Conservation (phyloP, 2,329 filamentous ascomycete genomes). For the Biscogniauxia marginata region DNA sequence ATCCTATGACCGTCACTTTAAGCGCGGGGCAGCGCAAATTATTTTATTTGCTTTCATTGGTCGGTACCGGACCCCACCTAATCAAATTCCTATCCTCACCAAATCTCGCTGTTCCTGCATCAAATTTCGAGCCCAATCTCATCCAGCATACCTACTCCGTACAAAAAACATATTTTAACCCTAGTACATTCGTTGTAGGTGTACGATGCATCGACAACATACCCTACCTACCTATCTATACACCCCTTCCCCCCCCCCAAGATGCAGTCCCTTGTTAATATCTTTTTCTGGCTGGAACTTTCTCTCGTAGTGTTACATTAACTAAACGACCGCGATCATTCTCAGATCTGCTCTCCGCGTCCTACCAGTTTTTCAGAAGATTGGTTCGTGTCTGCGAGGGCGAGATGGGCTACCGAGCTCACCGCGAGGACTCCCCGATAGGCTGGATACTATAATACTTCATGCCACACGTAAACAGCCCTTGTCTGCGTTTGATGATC, state of each 20-base stretch:
- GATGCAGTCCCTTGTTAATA: too few species aligned
- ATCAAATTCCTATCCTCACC: background rate
- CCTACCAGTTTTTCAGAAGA: background rate
- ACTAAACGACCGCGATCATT: background rate
- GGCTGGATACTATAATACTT: background rate
- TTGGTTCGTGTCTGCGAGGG: background rate
- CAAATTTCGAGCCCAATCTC: background rate
- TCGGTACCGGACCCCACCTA: background rate
- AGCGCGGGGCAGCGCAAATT: background rate
- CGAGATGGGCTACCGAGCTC: background rate
- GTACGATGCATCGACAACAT: too few species aligned
- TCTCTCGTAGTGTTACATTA: background rate
- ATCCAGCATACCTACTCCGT: background rate
- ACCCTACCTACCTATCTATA: background rate
- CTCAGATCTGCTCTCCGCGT: background rate
- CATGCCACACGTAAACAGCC: background rate
- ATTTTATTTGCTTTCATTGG: background rate
- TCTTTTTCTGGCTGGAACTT: too few species aligned
- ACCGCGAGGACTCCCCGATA: background rate
- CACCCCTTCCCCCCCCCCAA: background rate
- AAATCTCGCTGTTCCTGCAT: background rate
- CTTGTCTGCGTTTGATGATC: background rate
- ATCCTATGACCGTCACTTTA: background rate
- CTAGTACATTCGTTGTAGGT: too few species aligned
- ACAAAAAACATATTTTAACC: too few species aligned